A percentile compares a stretch with the other conserved stretches of the same genome.
Evolutionary conservation across 106 monocot genomes (phyloP).

Genomic region (Triglochin maritima): DNA sequence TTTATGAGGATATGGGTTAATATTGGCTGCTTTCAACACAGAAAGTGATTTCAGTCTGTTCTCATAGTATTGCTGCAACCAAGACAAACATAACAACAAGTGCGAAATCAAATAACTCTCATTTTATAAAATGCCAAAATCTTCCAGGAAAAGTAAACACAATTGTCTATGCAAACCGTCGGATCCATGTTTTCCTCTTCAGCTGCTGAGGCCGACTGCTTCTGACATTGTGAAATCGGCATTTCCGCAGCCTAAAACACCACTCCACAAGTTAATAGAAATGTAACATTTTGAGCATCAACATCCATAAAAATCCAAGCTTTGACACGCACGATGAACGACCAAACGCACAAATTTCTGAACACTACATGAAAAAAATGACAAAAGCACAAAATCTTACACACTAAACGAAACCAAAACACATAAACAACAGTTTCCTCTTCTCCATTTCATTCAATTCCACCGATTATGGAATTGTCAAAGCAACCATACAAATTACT

Average conservation of each 20-base stretch:
- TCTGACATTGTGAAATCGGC: constrained; percentile 21
- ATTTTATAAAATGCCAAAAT: not conserved
- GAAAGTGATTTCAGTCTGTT: constrained; percentile 60
- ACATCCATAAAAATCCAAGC: not conserved
- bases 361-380: too few relatives aligned
- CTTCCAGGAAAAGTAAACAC: too few relatives aligned
- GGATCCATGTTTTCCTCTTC: constrained; percentile 89
- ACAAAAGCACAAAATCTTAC: not conserved
- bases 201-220: constrained; percentile 16
- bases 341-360: not conserved
- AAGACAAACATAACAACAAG: not conserved
- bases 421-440: constrained; percentile 18
- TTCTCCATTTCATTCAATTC: constrained; percentile 29
- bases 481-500: not conserved
- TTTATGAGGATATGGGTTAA: constrained; percentile 84
- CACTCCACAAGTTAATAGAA: too few relatives aligned
- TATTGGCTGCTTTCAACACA: constrained; percentile 30
- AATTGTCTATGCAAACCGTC: constrained; percentile 29
- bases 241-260: constrained; percentile 19
- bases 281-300: too few relatives aligned
- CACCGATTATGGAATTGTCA: not conserved
- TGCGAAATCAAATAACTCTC: not conserved
- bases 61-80: constrained; percentile 71
- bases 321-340: not conserved
- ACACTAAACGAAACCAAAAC: not conserved